These are phyloP conservation scores for Trichoderma harzianum DNA, from an alignment of 2,329 filamentous ascomycete species.

Conservation along the genomic window DNA sequence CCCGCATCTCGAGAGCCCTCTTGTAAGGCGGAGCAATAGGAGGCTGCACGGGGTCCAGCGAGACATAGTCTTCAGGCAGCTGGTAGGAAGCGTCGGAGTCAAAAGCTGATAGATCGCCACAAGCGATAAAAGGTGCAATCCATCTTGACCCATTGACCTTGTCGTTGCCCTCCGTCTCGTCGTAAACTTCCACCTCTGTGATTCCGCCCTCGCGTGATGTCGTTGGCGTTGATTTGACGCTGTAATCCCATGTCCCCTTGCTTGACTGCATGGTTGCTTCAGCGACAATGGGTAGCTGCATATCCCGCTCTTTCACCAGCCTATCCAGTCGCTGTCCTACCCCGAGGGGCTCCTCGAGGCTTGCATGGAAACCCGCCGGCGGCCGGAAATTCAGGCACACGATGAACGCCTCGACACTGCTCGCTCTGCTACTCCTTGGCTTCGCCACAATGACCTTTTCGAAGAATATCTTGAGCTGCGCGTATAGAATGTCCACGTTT, in stretches of 20 bases:
- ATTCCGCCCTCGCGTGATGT: conserved; percentile 34
- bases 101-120: conserved; percentile 89
- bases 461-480: conserved; percentile 90
- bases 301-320: conserved; percentile 45
- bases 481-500: conserved; percentile 93
- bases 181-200: conserved; percentile 51
- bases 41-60: conserved; percentile 87
- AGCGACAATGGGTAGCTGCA: conserved; percentile 41
- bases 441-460: conserved; percentile 83
- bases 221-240: conserved; percentile 20
- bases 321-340: conserved; percentile 53
- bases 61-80: conserved; percentile 80
- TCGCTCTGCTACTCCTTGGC: conserved; percentile 89
- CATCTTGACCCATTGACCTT: conserved; percentile 54
- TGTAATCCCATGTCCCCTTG: conserved; percentile 43
- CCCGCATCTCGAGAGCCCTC: conserved; percentile 72
- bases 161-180: conserved; percentile 29
- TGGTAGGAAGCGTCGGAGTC: conserved; percentile 95
- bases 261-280: conserved; percentile 43
- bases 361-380: conserved; percentile 71
- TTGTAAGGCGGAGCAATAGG: conserved; percentile 96
- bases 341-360: conserved; percentile 71
- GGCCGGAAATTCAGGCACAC: conserved; percentile 88
- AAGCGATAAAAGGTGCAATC: conserved; percentile 97
- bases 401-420: conserved; percentile 94